phyloP scores from a whole-genome alignment of 73 alveolate species.

The Symbiodinium natans region DNA sequence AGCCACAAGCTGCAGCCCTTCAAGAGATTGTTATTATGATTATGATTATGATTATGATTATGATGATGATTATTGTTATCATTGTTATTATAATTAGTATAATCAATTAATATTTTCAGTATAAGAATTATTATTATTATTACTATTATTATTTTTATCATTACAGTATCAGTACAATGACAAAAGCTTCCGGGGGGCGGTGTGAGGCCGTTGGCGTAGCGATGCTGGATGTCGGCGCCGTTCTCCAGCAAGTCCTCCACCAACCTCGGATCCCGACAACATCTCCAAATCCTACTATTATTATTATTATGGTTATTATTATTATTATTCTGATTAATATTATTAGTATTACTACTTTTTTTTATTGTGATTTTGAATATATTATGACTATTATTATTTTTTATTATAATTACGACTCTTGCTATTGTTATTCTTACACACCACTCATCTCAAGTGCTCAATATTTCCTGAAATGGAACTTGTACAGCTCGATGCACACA shows the following conservation, averaged over 20 bases:
- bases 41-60: too few relatives aligned
- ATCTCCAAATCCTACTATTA: too few relatives aligned
- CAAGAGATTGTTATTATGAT: too few relatives aligned
- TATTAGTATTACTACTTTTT: neutral
- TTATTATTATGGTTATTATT: too few relatives aligned
- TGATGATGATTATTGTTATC: neutral
- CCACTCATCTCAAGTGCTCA: neutral
- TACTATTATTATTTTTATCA: too few relatives aligned
- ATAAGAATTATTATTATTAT: too few relatives aligned
- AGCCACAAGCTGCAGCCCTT: too few relatives aligned
- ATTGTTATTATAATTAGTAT: neutral
- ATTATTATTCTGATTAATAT: too few relatives aligned
- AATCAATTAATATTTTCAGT: neutral
- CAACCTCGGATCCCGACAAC: conserved; percentile 2
- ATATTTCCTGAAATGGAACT: too few relatives aligned
- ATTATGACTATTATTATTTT: neutral
- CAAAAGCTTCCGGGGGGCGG: conserved; percentile 12
- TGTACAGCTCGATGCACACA: too few relatives aligned
- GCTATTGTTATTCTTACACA: neutral
- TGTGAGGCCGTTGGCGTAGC: conserved; percentile 68
- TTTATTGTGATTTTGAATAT: neutral
- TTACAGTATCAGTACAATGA: too few relatives aligned
- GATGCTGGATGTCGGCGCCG: conserved; percentile 43
- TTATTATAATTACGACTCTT: too few relatives aligned
- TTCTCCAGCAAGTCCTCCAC: conserved; percentile 20